Evolutionary conservation across 1,139 yeast species (phyloP).

Genomic region (Torulaspora pretoriensis): DNA sequence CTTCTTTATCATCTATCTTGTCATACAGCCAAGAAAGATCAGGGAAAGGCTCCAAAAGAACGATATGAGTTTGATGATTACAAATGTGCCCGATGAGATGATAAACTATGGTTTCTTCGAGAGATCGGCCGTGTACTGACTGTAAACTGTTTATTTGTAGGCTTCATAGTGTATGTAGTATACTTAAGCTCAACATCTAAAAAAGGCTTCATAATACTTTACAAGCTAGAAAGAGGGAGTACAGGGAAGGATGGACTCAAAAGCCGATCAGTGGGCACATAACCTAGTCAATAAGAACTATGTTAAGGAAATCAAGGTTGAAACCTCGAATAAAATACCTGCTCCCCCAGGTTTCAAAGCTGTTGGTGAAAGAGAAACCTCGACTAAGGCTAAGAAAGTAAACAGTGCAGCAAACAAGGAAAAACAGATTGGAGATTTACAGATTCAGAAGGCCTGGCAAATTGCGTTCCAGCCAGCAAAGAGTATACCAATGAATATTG

Average conservation of each 20-base stretch:
- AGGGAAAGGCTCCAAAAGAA: slow-evolving; percentile 3
- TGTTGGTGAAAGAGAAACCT: slow-evolving; percentile 10
- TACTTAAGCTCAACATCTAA: no score
- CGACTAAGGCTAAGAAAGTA: slow-evolving; percentile 11
- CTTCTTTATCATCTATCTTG: slow-evolving; percentile 5
- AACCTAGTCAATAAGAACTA: slow-evolving; percentile 16
- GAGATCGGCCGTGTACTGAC: slow-evolving; percentile 1
- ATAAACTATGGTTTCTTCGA: slow-evolving; percentile 10
- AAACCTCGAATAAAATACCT: slow-evolving; percentile 17
- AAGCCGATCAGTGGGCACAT: slow-evolving; percentile 24
- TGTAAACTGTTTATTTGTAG: neutral
- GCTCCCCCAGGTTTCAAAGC: slow-evolving; percentile 28
- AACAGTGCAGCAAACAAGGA: slow-evolving; percentile 10
- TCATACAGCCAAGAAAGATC: slow-evolving; percentile 3
- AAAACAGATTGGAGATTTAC: slow-evolving; percentile 41
- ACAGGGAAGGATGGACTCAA: slow-evolving; percentile 3
- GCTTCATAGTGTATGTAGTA: no score
- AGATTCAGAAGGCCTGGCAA: slow-evolving; percentile 77
- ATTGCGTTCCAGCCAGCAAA: slow-evolving; percentile 81
- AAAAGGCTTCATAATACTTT: no score
- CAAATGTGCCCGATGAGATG: slow-evolving; percentile 10
- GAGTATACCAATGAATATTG: slow-evolving; percentile 77
- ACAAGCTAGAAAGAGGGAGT: neutral
- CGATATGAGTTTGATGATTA: slow-evolving; percentile 8
- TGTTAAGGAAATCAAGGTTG: slow-evolving; percentile 10